A percentile compares a stretch with the other conserved stretches of the same genome.
phyloP scores from a whole-genome alignment of 2,329 filamentous ascomycete species.

The Nakataea oryzae region DNA sequence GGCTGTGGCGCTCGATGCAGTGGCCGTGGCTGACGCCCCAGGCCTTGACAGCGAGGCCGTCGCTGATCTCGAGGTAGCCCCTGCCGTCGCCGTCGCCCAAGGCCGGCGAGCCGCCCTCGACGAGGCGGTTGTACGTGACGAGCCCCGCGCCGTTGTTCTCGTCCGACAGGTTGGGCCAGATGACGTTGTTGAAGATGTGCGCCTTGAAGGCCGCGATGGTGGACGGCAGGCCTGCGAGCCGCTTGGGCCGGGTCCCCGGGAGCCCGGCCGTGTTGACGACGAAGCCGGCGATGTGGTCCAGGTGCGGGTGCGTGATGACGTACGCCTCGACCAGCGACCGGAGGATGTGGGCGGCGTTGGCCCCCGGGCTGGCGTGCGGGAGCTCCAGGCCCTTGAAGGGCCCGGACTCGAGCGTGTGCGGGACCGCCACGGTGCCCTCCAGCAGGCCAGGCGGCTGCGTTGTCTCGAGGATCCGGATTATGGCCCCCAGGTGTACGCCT shows the following conservation, averaged over 20 bases:
- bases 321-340: conserved; percentile 75
- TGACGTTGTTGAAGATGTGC: conserved; percentile 95
- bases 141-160: conserved; percentile 91
- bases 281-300: conserved; percentile 87
- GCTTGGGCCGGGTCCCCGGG: conserved; percentile 71
- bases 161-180: conserved; percentile 95
- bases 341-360: conserved; percentile 75
- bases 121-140: conserved; percentile 79
- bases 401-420: conserved; percentile 50
- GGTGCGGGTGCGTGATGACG: conserved; percentile 91
- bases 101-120: conserved; percentile 79
- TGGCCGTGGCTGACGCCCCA: conserved; percentile 84
- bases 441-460: conserved; percentile 27
- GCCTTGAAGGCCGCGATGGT: conserved; percentile 89
- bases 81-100: conserved; percentile 69
- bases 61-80: conserved; percentile 81
- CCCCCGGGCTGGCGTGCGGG: conserved; percentile 52
- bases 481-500: conserved; percentile 78
- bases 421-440: conserved; percentile 24
- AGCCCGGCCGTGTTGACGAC: conserved; percentile 88
- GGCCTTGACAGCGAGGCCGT: conserved; percentile 80
- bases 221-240: conserved; percentile 72
- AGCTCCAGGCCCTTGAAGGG: conserved; percentile 74
- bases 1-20: conserved; percentile 65
- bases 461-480: conserved; percentile 66